A percentile compares a stretch with the other conserved stretches of the same genome.
These are phyloP conservation scores for Vigna reflexopilosa DNA, from an alignment of 306 rosid species.

Conservation along the genomic window DNA sequence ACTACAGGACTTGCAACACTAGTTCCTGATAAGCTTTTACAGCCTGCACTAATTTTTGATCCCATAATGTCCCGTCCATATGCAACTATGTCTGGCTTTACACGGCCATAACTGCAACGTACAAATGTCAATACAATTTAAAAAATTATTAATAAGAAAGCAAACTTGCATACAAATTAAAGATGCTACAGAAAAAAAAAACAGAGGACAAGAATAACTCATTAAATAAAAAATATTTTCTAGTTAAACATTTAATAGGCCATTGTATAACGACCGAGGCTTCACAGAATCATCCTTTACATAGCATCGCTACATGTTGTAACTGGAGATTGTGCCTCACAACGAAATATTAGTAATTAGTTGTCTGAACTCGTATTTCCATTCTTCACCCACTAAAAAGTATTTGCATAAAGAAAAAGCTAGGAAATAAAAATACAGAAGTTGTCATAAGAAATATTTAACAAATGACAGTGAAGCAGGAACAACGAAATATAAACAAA, in stretches of 20 bases:
- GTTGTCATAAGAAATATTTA: not conserved
- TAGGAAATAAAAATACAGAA: not conserved
- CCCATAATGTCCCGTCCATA: constrained; percentile 99
- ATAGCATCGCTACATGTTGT: not conserved
- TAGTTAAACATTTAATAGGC: not conserved
- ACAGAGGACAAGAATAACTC: not conserved
- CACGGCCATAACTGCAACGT: constrained; percentile 82
- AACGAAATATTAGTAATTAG: not conserved
- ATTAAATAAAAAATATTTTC: constrained; percentile 1
- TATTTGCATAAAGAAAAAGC: constrained; percentile 13
- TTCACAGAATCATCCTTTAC: not conserved
- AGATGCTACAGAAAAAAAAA: not conserved
- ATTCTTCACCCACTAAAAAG: constrained; percentile 14
- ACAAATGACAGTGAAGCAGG: constrained; percentile 21
- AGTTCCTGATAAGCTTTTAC: constrained; percentile 98
- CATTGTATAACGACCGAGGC: constrained; percentile 12
- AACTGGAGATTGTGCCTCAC: not conserved
- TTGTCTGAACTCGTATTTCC: constrained; percentile 18
- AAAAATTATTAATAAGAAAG: constrained; percentile 21
- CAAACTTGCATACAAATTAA: constrained; percentile 32
- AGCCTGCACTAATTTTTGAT: constrained; percentile 91
- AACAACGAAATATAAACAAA: constrained; percentile 9
- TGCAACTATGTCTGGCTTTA: constrained; percentile 97
- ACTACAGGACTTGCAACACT: constrained; percentile 99
- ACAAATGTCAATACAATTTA: constrained; percentile 24